Conservation (phyloP, 2,329 filamentous ascomycete species). For the Samsoniella hepiali region DNA sequence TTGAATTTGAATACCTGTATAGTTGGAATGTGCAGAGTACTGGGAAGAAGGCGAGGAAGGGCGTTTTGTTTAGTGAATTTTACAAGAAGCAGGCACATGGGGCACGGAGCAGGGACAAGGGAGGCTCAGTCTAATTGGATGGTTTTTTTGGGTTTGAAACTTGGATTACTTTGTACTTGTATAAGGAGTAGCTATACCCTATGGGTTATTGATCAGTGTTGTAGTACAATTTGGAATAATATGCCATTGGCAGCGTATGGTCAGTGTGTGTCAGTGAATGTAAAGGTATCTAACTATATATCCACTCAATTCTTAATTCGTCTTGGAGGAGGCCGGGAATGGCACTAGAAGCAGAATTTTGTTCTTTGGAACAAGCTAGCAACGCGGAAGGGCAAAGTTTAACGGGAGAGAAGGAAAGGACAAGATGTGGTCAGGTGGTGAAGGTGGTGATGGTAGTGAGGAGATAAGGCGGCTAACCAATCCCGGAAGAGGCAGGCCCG, state of each 20-base stretch:
- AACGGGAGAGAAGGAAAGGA: not conserved
- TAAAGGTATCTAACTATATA: too few relatives aligned
- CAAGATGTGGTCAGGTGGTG: not conserved
- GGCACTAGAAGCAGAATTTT: not conserved
- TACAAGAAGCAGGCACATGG: not conserved
- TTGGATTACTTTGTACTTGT: slow-evolving; percentile 10
- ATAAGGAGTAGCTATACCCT: slow-evolving; percentile 16
- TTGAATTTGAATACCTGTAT: not conserved
- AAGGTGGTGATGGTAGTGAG: not conserved
- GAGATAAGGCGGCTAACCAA: not conserved
- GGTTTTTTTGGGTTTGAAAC: not conserved
- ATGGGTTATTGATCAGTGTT: not conserved
- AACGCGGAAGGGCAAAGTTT: not conserved
- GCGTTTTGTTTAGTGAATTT: slow-evolving; percentile 10
- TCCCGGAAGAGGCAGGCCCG: slow-evolving; percentile 5
- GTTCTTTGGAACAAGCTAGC: not conserved
- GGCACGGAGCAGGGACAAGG: not conserved
- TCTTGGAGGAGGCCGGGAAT: not conserved
- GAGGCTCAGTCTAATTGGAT: slow-evolving; percentile 5
- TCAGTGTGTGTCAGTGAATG: not conserved
- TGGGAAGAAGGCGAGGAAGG: not conserved
- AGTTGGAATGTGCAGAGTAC: slow-evolving; percentile 4
- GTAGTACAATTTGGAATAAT: not conserved
- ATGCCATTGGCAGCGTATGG: not conserved
- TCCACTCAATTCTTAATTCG: not conserved